Base-by-base conservation (phyloP, 2,329 filamentous ascomycete species). In the Colletotrichum sp. region DNA sequence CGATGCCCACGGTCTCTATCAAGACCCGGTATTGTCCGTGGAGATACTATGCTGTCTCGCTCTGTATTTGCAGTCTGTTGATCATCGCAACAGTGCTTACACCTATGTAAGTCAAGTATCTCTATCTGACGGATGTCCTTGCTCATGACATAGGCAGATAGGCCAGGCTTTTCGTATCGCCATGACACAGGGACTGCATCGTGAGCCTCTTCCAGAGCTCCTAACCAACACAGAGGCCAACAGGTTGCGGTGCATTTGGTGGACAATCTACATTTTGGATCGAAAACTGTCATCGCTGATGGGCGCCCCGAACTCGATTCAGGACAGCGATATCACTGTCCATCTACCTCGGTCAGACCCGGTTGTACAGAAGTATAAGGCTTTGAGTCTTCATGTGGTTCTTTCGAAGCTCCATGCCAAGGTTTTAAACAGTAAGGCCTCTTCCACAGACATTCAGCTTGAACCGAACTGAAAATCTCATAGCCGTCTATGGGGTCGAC, bases 1-100 rank as follows among this genome's bases (percentile, higher is more conserved):
- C 2, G 83, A 86, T 30, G 77, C 82, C 24, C 82, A 80, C 36
- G 81, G 81, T 61, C 79, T 85, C 10, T 81, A 81, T 39, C 80
- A 82, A 48, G 83, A 88, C 39, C 85, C 88, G 0, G 80, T 88
- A 13, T 78, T 85, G 36, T 83, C 86, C 1, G 84, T 85, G 1
- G 87, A 90, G 76, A 83, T 88, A 4, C 77, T 88, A 13, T 87
- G 86, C 72, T 87, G 86, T 72, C 83, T 87, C 7, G 85, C 88
- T 3, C 81, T 90, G 4, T 90, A 89, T 73, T 78, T 88, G 6
- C 87, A 90, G 74, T 86, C 84, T 8, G 73, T 88, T 21, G 87
- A 88, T 77, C 85, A 84, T 59, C 82, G 87, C 5, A 82, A 82
- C 68, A 81, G 84, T 13, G 86, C 86, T 10, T 84, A 87, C 77